Base-by-base conservation (phyloP, 225 moss, liverwort and hornwort species). In the Sphagnum contortum region DNA sequence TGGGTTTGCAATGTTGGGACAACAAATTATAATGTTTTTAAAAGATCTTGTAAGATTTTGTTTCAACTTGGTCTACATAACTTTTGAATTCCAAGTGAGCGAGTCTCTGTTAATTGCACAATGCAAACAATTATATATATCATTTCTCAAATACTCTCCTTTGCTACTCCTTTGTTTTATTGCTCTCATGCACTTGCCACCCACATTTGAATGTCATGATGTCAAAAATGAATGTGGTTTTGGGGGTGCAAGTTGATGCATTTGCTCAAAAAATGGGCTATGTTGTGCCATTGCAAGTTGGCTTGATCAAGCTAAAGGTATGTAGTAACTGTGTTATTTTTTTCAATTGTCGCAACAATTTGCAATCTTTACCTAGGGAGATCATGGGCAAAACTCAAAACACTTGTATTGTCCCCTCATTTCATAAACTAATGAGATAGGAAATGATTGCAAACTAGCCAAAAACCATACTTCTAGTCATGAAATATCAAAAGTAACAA, bases 291-390 rank as follows among this genome's bases (percentile, higher is more conserved):
- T 72, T 98, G 69, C 82, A 87, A 69, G 93, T 87, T 55, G 98
- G 98, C 48, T 78, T 98, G 10, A 98, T 98, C 77, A 98, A 98
- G 69, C 79, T 98, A 70, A 93, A 98, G 81, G 87, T 87, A 78
- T 9, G 57, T 12, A 6, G 5, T 48, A 47, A 64, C 47, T 48
- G 8, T 12, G 6, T 6, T n/a, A n/a, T n/a, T n/a, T n/a, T n/a
- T n/a, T n/a, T n/a, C n/a, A n/a, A n/a, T n/a, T n/a, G n/a, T n/a
- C n/a, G n/a, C n/a, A n/a, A n/a, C 5, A 8, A 57, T 47, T 9
- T 68, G 14, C 13, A n/a, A 5, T 48, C 12, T 71, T 58, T 8
- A 7, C 48, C 52, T 47, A 49, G 47, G 49, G 29, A 8, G 13
- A 54, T 55, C 11, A 8, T 47, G 12, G 45, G 13, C 29, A 10